These are phyloP conservation scores for Trichopus zeylanicus DNA, from an alignment of 116 monocot genomes.

Conservation along the genomic window DNA sequence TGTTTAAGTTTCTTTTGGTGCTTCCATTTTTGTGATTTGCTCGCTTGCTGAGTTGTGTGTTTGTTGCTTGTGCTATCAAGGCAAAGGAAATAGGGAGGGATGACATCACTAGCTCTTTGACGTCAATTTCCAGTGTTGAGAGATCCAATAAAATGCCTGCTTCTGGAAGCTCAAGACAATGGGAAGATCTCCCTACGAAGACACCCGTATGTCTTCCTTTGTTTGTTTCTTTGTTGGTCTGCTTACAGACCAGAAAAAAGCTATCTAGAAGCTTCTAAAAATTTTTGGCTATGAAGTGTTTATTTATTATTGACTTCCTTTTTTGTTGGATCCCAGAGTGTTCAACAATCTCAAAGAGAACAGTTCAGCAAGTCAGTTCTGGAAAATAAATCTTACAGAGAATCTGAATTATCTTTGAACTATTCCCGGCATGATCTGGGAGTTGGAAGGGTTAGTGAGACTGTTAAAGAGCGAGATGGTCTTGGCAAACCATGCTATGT, in stretches of 20 bases:
- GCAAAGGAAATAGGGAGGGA: constrained; percentile 23
- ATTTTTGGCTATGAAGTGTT: background rate
- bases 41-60: background rate
- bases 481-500: constrained; percentile 33
- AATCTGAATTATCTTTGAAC: constrained; percentile 28
- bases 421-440: constrained; percentile 35
- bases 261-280: background rate
- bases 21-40: too few species aligned
- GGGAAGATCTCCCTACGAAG: constrained; percentile 27
- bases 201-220: constrained; percentile 50
- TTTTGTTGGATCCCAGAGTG: constrained; percentile 28
- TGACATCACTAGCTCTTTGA: constrained; percentile 11
- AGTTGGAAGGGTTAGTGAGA: constrained; percentile 21
- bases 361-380: constrained; percentile 20
- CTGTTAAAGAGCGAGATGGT: constrained; percentile 29
- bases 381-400: constrained; percentile 32
- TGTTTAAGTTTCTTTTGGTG: too few species aligned
- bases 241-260: background rate
- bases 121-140: constrained; percentile 15
- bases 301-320: background rate
- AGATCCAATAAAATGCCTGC: constrained; percentile 22
- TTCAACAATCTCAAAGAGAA: constrained; percentile 43
- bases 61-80: constrained; percentile 16
- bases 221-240: background rate
- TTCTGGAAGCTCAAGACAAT: constrained; percentile 28